Evolutionary conservation across 805 yeast species (phyloP).

Genomic region (Saccharomycopsis lassenensis): DNA sequence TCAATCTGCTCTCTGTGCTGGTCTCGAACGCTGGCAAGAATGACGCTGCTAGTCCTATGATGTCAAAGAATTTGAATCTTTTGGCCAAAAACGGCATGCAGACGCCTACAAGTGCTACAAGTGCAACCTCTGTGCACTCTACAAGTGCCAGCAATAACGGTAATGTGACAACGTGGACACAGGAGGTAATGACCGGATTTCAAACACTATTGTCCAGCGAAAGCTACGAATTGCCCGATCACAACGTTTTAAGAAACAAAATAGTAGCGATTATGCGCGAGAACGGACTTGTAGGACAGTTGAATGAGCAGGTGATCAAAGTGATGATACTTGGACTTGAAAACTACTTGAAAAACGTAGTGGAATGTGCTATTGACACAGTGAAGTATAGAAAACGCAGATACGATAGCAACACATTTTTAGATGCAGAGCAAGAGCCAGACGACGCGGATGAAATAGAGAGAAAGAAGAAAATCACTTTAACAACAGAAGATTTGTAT

Average conservation of each 20-base stretch:
- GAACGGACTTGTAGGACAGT: conserved; percentile 73
- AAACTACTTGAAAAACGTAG: conserved; percentile 57
- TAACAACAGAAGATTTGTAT: conserved; percentile 57
- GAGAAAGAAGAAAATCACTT: conserved; percentile 27
- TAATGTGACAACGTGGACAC: conserved; percentile 75
- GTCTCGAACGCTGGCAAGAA: too few species aligned
- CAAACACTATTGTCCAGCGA: conserved; percentile 75
- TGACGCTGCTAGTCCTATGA: conserved; percentile 3
- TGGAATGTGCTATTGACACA: conserved; percentile 66
- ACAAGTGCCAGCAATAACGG: conserved; percentile 19
- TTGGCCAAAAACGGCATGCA: too few species aligned
- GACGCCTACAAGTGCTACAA: neutral
- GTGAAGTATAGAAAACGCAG: conserved; percentile 49
- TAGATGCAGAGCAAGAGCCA: conserved; percentile 9
- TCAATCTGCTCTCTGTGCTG: conserved; percentile 12
- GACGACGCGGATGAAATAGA: conserved; percentile 4
- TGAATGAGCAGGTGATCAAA: conserved; percentile 73
- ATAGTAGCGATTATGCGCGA: conserved; percentile 81
- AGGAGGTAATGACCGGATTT: conserved; percentile 79
- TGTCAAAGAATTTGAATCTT: conserved; percentile 1
- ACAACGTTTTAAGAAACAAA: conserved; percentile 51
- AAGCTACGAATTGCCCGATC: conserved; percentile 72
- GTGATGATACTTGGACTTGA: conserved; percentile 74
- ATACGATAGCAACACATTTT: conserved; percentile 23
- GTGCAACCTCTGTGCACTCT: too few species aligned